These are phyloP conservation scores for Pseudonitzschia multistriata DNA, from an alignment of 108 stramenopile genomes.

Conservation along the genomic window DNA sequence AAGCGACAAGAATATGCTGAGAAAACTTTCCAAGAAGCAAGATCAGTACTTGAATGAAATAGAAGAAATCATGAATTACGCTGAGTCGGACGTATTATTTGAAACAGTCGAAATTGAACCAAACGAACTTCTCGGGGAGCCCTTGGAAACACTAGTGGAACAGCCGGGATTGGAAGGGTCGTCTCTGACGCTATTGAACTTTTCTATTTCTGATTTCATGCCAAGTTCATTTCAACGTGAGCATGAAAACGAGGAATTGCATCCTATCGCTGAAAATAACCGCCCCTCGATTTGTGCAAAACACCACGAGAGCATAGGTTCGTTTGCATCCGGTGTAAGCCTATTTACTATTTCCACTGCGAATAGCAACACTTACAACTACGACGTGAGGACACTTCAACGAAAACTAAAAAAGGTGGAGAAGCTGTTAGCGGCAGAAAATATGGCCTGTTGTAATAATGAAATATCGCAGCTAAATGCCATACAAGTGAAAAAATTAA, in stretches of 20 bases:
- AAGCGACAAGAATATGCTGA: neutral
- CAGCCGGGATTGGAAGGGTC: slow-evolving; percentile 21
- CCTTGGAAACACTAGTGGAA: slow-evolving; percentile 15
- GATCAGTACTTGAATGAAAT: slow-evolving; percentile 14
- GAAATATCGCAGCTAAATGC: neutral
- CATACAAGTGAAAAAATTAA: slow-evolving; percentile 15
- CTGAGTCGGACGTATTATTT: slow-evolving; percentile 13
- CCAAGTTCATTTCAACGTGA: neutral
- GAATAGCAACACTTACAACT: neutral
- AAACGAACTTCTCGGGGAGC: slow-evolving; percentile 15
- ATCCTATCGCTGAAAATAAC: neutral
- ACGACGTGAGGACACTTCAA: slow-evolving; percentile 6
- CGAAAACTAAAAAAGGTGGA: slow-evolving; percentile 17
- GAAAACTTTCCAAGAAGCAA: slow-evolving; percentile 12
- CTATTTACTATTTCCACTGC: neutral
- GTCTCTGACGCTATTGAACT: slow-evolving; percentile 1
- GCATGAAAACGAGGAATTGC: neutral
- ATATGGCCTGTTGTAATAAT: neutral
- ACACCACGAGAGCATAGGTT: neutral
- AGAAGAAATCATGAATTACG: slow-evolving; percentile 17
- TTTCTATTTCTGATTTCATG: slow-evolving; percentile 19
- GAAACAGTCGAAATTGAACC: slow-evolving; percentile 15
- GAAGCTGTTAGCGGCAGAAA: neutral
- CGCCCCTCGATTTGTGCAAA: neutral
- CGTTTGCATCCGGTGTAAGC: neutral